These are phyloP conservation scores for Secale cereale DNA, from an alignment of 176 grass and related monocot genomes.

Conservation along the genomic window DNA sequence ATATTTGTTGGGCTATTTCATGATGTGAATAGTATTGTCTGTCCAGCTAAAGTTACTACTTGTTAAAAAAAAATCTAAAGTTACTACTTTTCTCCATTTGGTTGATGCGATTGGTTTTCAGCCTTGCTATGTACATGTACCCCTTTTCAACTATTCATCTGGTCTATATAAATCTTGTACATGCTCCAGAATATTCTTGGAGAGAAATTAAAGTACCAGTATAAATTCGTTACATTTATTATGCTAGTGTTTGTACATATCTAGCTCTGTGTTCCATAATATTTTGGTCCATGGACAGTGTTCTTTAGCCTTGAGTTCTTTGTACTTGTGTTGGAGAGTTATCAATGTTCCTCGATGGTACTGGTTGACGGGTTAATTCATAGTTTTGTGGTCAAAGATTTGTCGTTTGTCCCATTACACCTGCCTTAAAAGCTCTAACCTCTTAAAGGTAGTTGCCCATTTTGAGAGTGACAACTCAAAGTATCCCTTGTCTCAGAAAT, in stretches of 20 bases:
- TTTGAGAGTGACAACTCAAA: slow-evolving; percentile 41
- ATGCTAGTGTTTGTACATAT: not conserved
- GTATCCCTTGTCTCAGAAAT: not conserved
- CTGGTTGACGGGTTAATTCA: slow-evolving; percentile 22
- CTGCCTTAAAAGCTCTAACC: slow-evolving; percentile 32
- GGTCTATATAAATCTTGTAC: not conserved
- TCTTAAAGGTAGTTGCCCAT: slow-evolving; percentile 42
- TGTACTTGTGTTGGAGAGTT: slow-evolving; percentile 25
- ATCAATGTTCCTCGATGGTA: slow-evolving; percentile 30
- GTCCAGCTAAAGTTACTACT: not conserved
- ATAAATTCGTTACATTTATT: not conserved
- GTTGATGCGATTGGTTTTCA: not conserved
- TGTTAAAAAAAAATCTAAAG: not conserved
- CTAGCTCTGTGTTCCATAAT: slow-evolving; percentile 1
- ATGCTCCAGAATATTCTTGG: not conserved
- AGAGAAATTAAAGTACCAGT: slow-evolving; percentile 13
- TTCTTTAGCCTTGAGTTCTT: slow-evolving; percentile 9
- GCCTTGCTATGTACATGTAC: not conserved
- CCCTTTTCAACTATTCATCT: not conserved
- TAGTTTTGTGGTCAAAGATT: slow-evolving; percentile 41
- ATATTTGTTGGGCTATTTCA: not conserved
- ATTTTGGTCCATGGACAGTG: slow-evolving; percentile 11
- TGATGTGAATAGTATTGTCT: not conserved
- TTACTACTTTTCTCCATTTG: not conserved
- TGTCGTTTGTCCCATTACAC: slow-evolving; percentile 2